Evolutionary conservation across 495 filamentous ascomycete species (phyloP).

Genomic region (Lasiosphaeria ovina): DNA sequence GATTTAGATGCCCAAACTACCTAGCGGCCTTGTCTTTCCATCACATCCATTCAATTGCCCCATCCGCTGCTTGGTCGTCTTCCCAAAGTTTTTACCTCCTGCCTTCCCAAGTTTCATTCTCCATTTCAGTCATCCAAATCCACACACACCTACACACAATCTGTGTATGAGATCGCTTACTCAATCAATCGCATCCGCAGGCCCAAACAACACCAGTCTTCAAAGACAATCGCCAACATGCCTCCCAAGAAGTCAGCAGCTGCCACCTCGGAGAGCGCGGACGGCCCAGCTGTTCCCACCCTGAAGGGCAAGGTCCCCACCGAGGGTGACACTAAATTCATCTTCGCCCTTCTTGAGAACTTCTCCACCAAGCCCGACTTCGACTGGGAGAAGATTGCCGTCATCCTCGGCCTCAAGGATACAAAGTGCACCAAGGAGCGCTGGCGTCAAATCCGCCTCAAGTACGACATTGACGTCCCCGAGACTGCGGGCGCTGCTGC

Average conservation of each 20-base stretch:
- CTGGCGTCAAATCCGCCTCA: constrained; percentile 16
- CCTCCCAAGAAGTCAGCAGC: constrained; percentile 6
- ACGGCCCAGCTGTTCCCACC: not conserved
- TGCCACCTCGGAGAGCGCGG: not conserved
- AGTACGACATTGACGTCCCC: not conserved
- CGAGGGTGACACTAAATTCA: constrained; percentile 1
- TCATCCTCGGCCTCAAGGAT: not conserved
- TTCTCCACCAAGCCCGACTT: constrained; percentile 12
- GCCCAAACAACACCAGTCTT: no score
- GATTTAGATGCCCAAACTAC: no score
- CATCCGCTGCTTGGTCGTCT: no score
- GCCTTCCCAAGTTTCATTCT: no score
- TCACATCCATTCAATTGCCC: no score
- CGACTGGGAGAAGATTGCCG: constrained; percentile 8
- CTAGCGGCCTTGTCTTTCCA: no score
- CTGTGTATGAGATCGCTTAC: no score
- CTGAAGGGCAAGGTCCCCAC: constrained; percentile 4
- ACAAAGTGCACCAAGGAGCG: constrained; percentile 15
- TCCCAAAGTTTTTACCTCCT: no score
- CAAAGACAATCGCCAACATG: constrained; percentile 8
- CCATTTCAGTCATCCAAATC: no score
- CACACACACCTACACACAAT: no score
- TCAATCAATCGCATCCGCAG: no score
- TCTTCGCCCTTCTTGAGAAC: constrained; percentile 6
- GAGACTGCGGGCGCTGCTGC: not conserved